Conservation (phyloP, 2,329 filamentous ascomycete genomes). For the Phaeosphaeriaceae sp. region DNA sequence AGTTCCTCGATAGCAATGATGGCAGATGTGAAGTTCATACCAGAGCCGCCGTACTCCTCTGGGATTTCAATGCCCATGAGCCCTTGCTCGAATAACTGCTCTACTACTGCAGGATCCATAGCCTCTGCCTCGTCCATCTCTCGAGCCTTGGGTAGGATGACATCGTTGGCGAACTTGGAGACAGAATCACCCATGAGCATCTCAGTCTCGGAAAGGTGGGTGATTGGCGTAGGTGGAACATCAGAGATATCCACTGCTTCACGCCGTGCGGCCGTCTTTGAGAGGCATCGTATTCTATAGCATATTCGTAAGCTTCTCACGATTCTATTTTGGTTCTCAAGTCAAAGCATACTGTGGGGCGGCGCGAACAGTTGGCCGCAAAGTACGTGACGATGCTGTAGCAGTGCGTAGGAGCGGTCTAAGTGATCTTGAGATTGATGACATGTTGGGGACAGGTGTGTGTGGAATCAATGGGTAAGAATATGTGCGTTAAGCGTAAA, state of each 20-base stretch:
- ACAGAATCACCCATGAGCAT: slow-evolving; percentile 87
- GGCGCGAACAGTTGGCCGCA: slow-evolving; percentile 37
- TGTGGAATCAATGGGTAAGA: neutral
- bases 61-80: slow-evolving; percentile 98
- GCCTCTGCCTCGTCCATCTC: slow-evolving; percentile 97
- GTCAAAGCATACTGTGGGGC: slow-evolving; percentile 36
- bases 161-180: slow-evolving; percentile 86
- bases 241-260: slow-evolving; percentile 65
- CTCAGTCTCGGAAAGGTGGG: slow-evolving; percentile 90
- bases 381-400: slow-evolving; percentile 30
- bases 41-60: slow-evolving; percentile 93
- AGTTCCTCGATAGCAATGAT: slow-evolving; percentile 98
- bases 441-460: slow-evolving; percentile 24
- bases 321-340: neutral
- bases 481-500: neutral
- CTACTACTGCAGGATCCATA: slow-evolving; percentile 88
- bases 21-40: slow-evolving; percentile 98
- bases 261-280: slow-evolving; percentile 46
- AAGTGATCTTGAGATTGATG: slow-evolving; percentile 39
- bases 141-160: slow-evolving; percentile 87
- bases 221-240: slow-evolving; percentile 88
- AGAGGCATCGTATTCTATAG: slow-evolving; percentile 50
- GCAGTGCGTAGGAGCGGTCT: slow-evolving; percentile 40
- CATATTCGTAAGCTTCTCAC: slow-evolving; percentile 4
- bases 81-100: slow-evolving; percentile 95